Percentiles rank a stretch among this genome's conserved stretches.
Conservation (phyloP, 1,284 basidiomycete species). For the Austroboletus olivaceoglutinosus region DNA sequence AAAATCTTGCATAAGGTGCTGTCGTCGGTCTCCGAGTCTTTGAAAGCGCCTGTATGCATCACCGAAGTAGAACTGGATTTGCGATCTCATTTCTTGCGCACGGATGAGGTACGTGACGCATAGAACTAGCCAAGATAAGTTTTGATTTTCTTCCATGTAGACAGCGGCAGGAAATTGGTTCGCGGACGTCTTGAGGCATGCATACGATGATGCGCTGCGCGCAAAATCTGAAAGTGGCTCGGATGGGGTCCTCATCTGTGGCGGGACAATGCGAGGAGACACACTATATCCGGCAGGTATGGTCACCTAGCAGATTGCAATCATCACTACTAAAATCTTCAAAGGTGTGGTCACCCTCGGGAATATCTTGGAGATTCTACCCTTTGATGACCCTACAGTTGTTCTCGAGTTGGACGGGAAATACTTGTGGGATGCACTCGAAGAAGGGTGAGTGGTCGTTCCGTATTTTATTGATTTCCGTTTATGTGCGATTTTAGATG, state of each 20-base stretch:
- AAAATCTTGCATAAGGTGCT: slow-evolving; percentile 66
- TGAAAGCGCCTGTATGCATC: slow-evolving; percentile 74
- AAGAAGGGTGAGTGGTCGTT: slow-evolving; percentile 69
- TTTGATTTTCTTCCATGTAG: slow-evolving; percentile 37
- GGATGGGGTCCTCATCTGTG: slow-evolving; percentile 79
- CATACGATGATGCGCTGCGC: slow-evolving; percentile 78
- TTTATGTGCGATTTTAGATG: slow-evolving; percentile 50
- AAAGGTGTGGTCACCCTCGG: slow-evolving; percentile 76
- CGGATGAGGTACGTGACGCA: slow-evolving; percentile 51
- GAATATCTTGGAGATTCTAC: slow-evolving; percentile 84
- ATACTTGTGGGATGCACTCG: slow-evolving; percentile 80
- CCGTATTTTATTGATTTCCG: neutral
- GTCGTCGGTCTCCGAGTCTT: slow-evolving; percentile 65
- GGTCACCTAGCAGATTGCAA: slow-evolving; percentile 1
- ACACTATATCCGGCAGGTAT: slow-evolving; percentile 79
- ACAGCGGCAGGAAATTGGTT: slow-evolving; percentile 87
- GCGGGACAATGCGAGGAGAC: slow-evolving; percentile 87
- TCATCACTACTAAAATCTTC: neutral
- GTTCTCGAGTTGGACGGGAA: slow-evolving; percentile 82
- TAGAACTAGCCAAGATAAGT: neutral
- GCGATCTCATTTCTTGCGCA: slow-evolving; percentile 72
- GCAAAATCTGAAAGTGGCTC: slow-evolving; percentile 61
- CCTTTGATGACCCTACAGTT: slow-evolving; percentile 85
- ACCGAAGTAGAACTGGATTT: slow-evolving; percentile 72
- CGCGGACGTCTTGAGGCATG: slow-evolving; percentile 81